Evolutionary conservation across 148 eudicot species (phyloP).

Genomic region (Dysphania ambrosioides): DNA sequence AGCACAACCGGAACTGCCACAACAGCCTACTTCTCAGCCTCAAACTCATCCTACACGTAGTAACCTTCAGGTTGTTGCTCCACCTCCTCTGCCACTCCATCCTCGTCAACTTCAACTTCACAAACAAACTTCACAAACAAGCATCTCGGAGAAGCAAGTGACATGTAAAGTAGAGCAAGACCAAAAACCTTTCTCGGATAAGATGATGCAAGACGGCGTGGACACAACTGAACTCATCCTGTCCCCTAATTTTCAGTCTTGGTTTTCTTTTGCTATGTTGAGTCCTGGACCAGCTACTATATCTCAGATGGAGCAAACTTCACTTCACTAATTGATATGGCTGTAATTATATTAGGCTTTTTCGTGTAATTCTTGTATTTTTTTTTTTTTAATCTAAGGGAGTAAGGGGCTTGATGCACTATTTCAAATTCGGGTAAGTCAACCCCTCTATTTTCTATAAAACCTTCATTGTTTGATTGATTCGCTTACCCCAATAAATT

Average conservation of each 20-base stretch:
- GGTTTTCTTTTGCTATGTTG: constrained; percentile 53
- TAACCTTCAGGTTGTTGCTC: constrained; percentile 33
- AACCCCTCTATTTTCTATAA: too few species aligned
- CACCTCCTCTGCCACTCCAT: constrained; percentile 41
- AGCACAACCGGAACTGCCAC: constrained; percentile 14
- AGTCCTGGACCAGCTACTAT: constrained; percentile 45
- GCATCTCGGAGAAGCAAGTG: background rate
- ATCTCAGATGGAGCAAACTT: constrained; percentile 18
- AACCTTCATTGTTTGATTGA: too few species aligned
- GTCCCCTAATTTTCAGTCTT: constrained; percentile 48
- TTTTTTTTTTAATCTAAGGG: too few species aligned
- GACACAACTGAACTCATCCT: constrained; percentile 42
- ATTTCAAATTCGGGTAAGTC: background rate
- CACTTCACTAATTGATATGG: constrained; percentile 3
- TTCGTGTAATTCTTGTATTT: background rate
- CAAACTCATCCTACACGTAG: background rate
- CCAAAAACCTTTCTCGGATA: background rate
- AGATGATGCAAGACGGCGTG: constrained; percentile 10
- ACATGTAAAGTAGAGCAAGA: constrained; percentile 15
- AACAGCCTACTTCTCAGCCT: constrained; percentile 10
- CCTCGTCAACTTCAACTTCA: constrained; percentile 18
- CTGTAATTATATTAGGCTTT: background rate
- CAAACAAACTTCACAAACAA: background rate
- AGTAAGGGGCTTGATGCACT: background rate
- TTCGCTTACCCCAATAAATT: background rate